These are phyloP conservation scores for Mycogone perniciosa DNA, from an alignment of 2,329 filamentous ascomycete genomes.

Conservation along the genomic window DNA sequence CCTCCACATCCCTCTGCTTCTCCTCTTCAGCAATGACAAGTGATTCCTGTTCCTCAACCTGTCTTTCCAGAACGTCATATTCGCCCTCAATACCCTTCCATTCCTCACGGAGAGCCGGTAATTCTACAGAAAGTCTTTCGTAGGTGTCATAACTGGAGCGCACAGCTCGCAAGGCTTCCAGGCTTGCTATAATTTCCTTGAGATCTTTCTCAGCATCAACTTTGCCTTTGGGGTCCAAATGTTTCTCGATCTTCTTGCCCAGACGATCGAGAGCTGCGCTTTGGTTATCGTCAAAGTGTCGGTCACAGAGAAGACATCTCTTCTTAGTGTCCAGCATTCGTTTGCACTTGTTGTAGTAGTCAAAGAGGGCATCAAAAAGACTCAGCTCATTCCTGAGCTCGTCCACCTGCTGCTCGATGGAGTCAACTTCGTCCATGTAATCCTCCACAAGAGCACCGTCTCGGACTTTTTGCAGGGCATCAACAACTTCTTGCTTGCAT, in stretches of 20 bases:
- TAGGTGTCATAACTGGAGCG: slow-evolving; percentile 69
- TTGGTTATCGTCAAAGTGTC: slow-evolving; percentile 57
- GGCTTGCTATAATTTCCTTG: slow-evolving; percentile 40
- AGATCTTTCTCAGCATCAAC: slow-evolving; percentile 56
- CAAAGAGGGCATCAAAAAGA: slow-evolving; percentile 60
- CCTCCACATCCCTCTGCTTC: slow-evolving; percentile 65
- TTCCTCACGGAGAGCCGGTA: slow-evolving; percentile 63
- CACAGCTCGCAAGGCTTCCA: slow-evolving; percentile 56
- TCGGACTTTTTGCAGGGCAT: slow-evolving; percentile 40
- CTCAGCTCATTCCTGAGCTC: slow-evolving; percentile 60
- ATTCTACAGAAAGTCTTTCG: slow-evolving; percentile 61
- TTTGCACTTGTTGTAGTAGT: slow-evolving; percentile 66
- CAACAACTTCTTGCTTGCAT: slow-evolving; percentile 52
- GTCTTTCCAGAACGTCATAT: slow-evolving; percentile 51
- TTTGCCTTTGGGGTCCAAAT: slow-evolving; percentile 56
- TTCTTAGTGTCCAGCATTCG: slow-evolving; percentile 60
- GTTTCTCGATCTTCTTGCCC: slow-evolving; percentile 58
- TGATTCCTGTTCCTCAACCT: slow-evolving; percentile 62
- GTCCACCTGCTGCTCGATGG: slow-evolving; percentile 52
- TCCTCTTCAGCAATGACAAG: slow-evolving; percentile 58
- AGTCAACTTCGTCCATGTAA: slow-evolving; percentile 44
- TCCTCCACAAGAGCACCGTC: slow-evolving; percentile 46
- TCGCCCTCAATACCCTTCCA: slow-evolving; percentile 56
- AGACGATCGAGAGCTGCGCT: slow-evolving; percentile 55
- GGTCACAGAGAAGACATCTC: slow-evolving; percentile 69